Evolutionary conservation across 768 basidiomycete genomes (phyloP).

Genomic region (Pleurotus cornucopiae): DNA sequence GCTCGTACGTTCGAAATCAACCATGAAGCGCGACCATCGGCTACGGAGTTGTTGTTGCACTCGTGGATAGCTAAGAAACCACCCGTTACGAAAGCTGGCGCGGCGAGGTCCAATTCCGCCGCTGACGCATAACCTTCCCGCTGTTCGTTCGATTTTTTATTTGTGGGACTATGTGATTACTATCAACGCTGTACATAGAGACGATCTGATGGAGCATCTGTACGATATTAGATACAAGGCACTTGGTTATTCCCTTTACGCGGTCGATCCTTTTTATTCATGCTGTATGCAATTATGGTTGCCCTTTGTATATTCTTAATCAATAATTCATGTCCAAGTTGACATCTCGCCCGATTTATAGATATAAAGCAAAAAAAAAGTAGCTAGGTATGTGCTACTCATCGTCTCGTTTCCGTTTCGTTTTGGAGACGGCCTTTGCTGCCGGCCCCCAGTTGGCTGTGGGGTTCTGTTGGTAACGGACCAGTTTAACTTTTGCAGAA

Average conservation of each 20-base stretch:
- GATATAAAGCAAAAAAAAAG: not conserved
- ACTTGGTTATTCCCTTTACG: constrained; percentile 12
- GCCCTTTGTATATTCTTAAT: no score
- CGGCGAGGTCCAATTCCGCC: constrained; percentile 9
- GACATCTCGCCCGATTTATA: no score
- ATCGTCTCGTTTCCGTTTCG: constrained; percentile 38
- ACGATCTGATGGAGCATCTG: constrained; percentile 6
- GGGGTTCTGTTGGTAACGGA: constrained; percentile 90
- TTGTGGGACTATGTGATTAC: constrained; percentile 1
- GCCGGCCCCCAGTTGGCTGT: constrained; percentile 92
- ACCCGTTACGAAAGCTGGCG: constrained; percentile 19
- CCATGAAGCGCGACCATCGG: constrained; percentile 75
- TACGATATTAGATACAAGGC: constrained; percentile 5
- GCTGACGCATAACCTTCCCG: constrained; percentile 10
- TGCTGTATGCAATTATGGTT: not conserved
- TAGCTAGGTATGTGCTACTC: constrained; percentile 13
- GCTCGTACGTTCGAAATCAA: constrained; percentile 83
- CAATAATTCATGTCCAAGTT: no score
- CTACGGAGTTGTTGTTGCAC: constrained; percentile 70
- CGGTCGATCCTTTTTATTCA: constrained; percentile 1
- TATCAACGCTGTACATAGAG: constrained; percentile 3
- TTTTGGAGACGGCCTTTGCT: constrained; percentile 43
- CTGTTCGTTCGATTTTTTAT: not conserved
- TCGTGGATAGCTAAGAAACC: constrained; percentile 57
- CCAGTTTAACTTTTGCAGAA: constrained; percentile 67